Evolutionary conservation across 306 rosid genomes (phyloP), one percentile per base, ranked within the genome.

Genomic region (Albizia julibrissin): DNA sequence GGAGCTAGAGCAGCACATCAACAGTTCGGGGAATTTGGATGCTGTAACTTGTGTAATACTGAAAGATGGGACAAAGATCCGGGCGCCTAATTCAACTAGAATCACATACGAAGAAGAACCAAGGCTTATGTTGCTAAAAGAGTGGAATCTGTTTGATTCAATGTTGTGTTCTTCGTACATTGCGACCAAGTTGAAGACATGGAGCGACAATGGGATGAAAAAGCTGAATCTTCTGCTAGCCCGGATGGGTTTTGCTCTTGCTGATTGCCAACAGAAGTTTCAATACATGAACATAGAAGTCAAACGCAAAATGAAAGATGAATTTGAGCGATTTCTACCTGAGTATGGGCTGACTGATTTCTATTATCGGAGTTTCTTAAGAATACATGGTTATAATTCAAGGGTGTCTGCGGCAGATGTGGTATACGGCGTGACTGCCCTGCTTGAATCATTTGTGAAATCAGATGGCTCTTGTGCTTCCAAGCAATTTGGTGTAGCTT

Each of bases 101-200:
- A 95, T 93, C 34, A 88, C 92, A n/a, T 93, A 92, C 39, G 99
- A 93, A 75, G 99, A 93, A n/a, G 98, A 95, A 19, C 99, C 99
- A 1, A 91, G 91, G 84, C 87, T 95, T 8, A 95, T 95, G 99
- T 46, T 95, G 69, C 85, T 95, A 42, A 95, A 91, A 74, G 99
- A 95, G 82, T 95, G 99, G 99, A 95, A 85, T 79, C 84, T 95
- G 3, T 95, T 92, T 1, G 99, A 95, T 83, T 95, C 99, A 3
- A 95, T 95, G 99, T 71, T 92, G 69, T 95, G 97, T 69, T 93
- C 97, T 43, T 91, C 98, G 0, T 95, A 95, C 64, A 87, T 89
- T 72, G 98, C 99, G 0, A 90, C 99, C 0, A 95, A 93, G 75
- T 65, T 95, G 90, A 95, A 95, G 88, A 95, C 98, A 1, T 95